Evolutionary conservation across 768 basidiomycete species (phyloP), one percentile per base, ranked within the genome.

Genomic region (Rubroboletus satanas): DNA sequence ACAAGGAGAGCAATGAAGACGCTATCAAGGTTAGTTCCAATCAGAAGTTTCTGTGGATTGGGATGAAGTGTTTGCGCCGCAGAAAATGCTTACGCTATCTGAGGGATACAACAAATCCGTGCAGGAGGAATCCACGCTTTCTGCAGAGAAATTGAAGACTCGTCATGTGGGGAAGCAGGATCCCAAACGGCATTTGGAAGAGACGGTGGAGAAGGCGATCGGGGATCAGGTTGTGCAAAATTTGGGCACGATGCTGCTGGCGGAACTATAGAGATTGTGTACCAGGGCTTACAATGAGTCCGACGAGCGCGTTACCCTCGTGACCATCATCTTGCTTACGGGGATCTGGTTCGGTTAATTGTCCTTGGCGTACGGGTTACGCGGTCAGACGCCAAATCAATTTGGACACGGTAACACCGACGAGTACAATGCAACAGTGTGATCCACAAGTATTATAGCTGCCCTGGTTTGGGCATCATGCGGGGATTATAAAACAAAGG

Each of bases 111-210:
- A 96, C 73, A 97, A 96, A 73, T 96, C 93, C 0, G 93, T 99
- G 45, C 90, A 96, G 74, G 97, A 98, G 72, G 97, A 98, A 72
- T 88, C 93, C 51, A 98, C 94, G n/a, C 75, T 99, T 51, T 90
- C 93, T 14, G 68, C 87, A 7, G 93, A 98, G 52, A 93, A 98
- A 70, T 80, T 98, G 35, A 97, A 97, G 77, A 98, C 95, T 47
- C 85, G 97, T 62, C 95, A 97, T 72, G 93, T 98, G 63, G 95
- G 95, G 54, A 97, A 96, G 71, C 91, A 95, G 64, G 95, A 98
- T 74, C 97, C 97, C 33, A 99, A 99, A 75, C 84, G 97, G 62
- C 97, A 99, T 77, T 72, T 99, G 59, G 94, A 96, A 65, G 97
- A 98, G 73, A 90, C 91, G 29, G 97, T 98, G 7, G 97, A 98